Conservation (phyloP, 2,329 filamentous ascomycete species). For the Fonsecaea multimorphosa region DNA sequence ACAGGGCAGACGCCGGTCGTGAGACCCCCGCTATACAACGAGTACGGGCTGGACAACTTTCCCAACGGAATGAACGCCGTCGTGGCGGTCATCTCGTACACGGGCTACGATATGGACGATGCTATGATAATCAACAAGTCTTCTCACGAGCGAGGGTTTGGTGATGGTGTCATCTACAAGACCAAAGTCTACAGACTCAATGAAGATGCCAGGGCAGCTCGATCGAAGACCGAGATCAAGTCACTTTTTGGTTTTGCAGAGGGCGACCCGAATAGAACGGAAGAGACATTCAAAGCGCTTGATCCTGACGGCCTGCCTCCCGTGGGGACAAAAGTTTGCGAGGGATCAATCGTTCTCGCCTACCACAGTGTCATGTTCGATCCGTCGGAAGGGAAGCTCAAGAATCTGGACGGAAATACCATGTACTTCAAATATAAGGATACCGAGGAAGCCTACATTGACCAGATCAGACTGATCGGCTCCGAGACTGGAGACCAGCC, state of each 20-base stretch:
- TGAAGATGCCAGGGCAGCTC: slow-evolving; percentile 69
- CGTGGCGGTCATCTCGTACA: slow-evolving; percentile 97
- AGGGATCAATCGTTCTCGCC: slow-evolving; percentile 85
- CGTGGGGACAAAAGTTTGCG: slow-evolving; percentile 75
- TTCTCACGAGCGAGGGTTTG: slow-evolving; percentile 92
- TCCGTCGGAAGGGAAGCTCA: slow-evolving; percentile 70
- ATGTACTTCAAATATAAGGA: slow-evolving; percentile 96
- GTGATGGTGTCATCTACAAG: slow-evolving; percentile 96
- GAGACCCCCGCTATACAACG: slow-evolving; percentile 88
- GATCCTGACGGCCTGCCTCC: slow-evolving; percentile 87
- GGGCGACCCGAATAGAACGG: slow-evolving; percentile 59
- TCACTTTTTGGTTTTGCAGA: slow-evolving; percentile 91
- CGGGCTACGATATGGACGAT: slow-evolving; percentile 99
- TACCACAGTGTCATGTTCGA: slow-evolving; percentile 88
- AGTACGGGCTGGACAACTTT: slow-evolving; percentile 97
- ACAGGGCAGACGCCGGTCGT: slow-evolving; percentile 96
- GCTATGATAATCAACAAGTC: slow-evolving; percentile 99
- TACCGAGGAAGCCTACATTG: slow-evolving; percentile 81
- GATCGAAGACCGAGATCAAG: slow-evolving; percentile 70
- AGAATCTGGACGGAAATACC: slow-evolving; percentile 85
- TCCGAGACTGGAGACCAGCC: slow-evolving; percentile 82
- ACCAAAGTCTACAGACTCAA: slow-evolving; percentile 90
- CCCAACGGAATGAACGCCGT: slow-evolving; percentile 95
- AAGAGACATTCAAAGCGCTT: slow-evolving; percentile 72
- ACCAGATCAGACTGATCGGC: slow-evolving; percentile 90